phyloP scores from a whole-genome alignment of 768 basidiomycete genomes.

The Termitomyces sp. region DNA sequence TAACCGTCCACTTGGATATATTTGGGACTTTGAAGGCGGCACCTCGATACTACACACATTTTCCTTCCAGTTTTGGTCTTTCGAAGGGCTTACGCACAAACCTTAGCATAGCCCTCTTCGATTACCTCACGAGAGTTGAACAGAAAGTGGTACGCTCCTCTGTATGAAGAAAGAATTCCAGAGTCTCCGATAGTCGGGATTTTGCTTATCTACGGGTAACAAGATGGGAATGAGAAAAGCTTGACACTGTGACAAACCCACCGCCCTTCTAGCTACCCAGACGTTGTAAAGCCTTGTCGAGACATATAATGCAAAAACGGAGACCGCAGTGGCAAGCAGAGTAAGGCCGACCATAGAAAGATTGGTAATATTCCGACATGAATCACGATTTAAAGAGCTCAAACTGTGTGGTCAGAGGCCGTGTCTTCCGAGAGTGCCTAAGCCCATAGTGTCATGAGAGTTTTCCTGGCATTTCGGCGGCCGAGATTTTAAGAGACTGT shows the following conservation, averaged over 20 bases:
- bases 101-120: conserved; percentile 13
- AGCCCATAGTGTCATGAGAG: neutral
- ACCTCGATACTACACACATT: conserved; percentile 10
- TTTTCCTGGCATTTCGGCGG: neutral
- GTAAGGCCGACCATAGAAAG: neutral
- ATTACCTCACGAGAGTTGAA: conserved; percentile 10
- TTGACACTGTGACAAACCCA: neutral
- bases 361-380: neutral
- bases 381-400: neutral
- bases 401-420: neutral
- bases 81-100: neutral
- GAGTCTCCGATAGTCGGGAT: conserved; percentile 15
- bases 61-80: neutral
- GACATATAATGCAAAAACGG: neutral
- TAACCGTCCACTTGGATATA: conserved; percentile 24
- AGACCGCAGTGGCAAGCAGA: neutral
- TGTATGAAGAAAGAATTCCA: conserved; percentile 11
- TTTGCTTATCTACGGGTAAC: conserved; percentile 1
- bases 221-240: neutral
- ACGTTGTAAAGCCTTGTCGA: neutral
- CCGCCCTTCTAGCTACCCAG: neutral
- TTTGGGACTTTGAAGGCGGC: conserved; percentile 17
- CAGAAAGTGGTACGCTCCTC: conserved; percentile 11
- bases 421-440: neutral
- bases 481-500: neutral